Evolutionary conservation across 2,329 filamentous ascomycete species (phyloP), one percentile per base, ranked within the genome.

Genomic region (Knufia petricola): DNA sequence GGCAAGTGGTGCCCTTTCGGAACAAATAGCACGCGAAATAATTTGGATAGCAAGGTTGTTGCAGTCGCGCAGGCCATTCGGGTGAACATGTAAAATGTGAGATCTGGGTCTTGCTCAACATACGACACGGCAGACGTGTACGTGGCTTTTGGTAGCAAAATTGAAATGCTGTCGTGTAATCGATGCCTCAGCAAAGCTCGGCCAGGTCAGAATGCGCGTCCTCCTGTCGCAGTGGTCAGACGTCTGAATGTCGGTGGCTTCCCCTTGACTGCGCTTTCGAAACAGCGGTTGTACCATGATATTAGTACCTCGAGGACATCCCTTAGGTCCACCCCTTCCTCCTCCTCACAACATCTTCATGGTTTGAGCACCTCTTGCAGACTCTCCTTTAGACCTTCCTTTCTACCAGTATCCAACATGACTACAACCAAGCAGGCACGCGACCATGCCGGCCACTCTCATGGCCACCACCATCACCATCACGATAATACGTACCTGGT

Each of bases 401-500:
- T 34, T 32, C 46, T 15, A 17, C 13, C 37, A 9, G 34, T 39
- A 8, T 39, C 44, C 6, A 45, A 36, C 20, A 52, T 43, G 47
- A 50, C 48, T 37, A 17, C 48, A 4, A 17, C 17, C 9, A 17
- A 28, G 9, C 56, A 58, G 48, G 37, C 41, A 23, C 53, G 58
- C 30, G 36, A 38, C 7, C 74, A 78, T 55, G 64, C 66, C 53
- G 73, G 76, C 55, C 76, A 81, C 56, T 67, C 68, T 23, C 78
- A 79, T 60, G 81, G 15, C 21, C 37, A 38, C 34, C 76, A 81
- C 56, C 66, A 68, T 24, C 78, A 80, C 58, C 69, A 72, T 52
- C 85, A 90, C 65, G 87, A 95, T 67, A 92, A 87, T 68, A 78
- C 81, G 36, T 92, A 87, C 64, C 75, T 94, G 43, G 84, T 81